A percentile compares a stretch with the other conserved stretches of the same genome.
Conservation (phyloP, 192 early-diverging fungal species). For the Mycoemilia scoparia region DNA sequence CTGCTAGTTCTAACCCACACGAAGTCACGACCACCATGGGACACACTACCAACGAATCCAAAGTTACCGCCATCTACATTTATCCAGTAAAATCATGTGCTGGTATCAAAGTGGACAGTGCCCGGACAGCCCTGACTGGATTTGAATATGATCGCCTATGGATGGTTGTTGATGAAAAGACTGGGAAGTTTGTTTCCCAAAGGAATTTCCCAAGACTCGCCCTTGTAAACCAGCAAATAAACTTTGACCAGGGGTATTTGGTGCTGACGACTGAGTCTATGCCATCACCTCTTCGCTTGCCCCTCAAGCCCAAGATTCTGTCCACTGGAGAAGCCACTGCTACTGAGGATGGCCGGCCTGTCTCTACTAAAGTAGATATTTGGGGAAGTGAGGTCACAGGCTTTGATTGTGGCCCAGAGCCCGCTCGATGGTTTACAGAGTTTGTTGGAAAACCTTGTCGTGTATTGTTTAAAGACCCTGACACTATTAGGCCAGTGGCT, state of each 20-base stretch:
- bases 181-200: slow-evolving; percentile 19
- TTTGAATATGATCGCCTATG: slow-evolving; percentile 22
- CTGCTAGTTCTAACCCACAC: too few relatives aligned
- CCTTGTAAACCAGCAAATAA: slow-evolving; percentile 7
- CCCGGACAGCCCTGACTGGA: slow-evolving; percentile 9
- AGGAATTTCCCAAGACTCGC: slow-evolving; percentile 13
- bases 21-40: neutral
- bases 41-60: slow-evolving; percentile 3
- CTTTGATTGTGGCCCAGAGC: slow-evolving; percentile 8
- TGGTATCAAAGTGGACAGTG: slow-evolving; percentile 1
- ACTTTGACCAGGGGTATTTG: neutral
- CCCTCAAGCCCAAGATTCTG: slow-evolving; percentile 10
- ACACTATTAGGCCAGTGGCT: slow-evolving; percentile 7
- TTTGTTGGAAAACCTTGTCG: slow-evolving; percentile 13
- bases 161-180: slow-evolving; percentile 13
- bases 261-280: slow-evolving; percentile 8
- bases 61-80: slow-evolving; percentile 11
- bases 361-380: too few relatives aligned
- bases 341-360: too few relatives aligned
- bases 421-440: slow-evolving; percentile 10
- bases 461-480: slow-evolving; percentile 15
- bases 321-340: slow-evolving; percentile 1
- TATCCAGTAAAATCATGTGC: slow-evolving; percentile 27
- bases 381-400: slow-evolving; percentile 23
- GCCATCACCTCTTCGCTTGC: slow-evolving; percentile 7